These are phyloP conservation scores for Helianthus tuberosus DNA, from an alignment of 129 eudicot species.

Conservation along the genomic window DNA sequence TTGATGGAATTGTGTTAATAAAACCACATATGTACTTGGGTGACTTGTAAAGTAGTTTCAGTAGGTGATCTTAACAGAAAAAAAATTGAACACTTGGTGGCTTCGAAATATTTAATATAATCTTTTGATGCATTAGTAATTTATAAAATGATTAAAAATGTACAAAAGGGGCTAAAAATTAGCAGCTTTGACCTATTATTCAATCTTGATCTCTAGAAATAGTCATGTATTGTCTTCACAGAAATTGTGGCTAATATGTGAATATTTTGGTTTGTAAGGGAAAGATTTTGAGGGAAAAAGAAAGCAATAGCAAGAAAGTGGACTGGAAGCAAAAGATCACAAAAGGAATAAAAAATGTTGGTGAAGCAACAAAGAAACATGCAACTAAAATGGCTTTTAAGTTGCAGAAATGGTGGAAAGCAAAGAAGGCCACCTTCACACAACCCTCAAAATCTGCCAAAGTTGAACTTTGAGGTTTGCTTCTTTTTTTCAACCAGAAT, in stretches of 20 bases:
- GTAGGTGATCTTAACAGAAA: not conserved
- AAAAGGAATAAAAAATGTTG: conserved; percentile 50
- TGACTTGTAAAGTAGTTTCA: too few relatives aligned
- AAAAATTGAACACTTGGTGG: not conserved
- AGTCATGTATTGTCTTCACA: not conserved
- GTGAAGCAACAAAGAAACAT: conserved; percentile 56
- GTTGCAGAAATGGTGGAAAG: conserved; percentile 81
- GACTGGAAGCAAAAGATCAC: conserved; percentile 71
- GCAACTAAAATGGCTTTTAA: conserved; percentile 53
- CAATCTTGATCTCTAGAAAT: not conserved
- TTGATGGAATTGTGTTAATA: not conserved
- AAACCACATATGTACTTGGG: not conserved
- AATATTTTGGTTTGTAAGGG: conserved; percentile 42
- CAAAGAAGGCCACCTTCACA: conserved; percentile 48
- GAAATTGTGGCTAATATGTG: not conserved
- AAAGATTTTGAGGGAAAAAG: conserved; percentile 64
- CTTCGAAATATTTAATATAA: not conserved
- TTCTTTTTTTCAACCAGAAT: not conserved
- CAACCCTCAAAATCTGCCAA: conserved; percentile 55
- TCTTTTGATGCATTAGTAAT: not conserved
- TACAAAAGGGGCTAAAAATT: too few relatives aligned
- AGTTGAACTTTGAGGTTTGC: conserved; percentile 61
- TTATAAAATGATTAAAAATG: not conserved
- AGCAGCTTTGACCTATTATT: not conserved
- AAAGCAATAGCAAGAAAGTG: conserved; percentile 44